Percentiles rank a stretch among this genome's conserved stretches.
These are phyloP conservation scores for Ceratobasidium sp. DNA, from an alignment of 1,284 basidiomycete genomes.

Conservation along the genomic window DNA sequence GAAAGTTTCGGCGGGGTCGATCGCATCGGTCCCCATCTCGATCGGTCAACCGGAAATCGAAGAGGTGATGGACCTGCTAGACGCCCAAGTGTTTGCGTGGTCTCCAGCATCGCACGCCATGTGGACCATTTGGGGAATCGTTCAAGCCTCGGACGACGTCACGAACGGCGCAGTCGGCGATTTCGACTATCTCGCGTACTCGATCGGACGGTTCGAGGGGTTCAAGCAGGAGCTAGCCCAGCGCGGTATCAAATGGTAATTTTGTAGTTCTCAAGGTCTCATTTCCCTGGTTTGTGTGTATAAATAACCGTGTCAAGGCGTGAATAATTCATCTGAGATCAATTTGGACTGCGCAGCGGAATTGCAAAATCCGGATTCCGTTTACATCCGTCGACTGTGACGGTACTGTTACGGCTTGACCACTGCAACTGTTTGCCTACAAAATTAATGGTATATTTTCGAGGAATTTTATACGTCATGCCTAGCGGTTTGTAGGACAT, in stretches of 20 bases:
- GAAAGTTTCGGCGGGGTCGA: slow-evolving; percentile 1
- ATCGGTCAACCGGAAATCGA: slow-evolving; percentile 49
- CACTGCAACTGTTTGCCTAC: too few species aligned
- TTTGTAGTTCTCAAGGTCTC: not conserved
- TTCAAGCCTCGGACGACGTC: slow-evolving; percentile 86
- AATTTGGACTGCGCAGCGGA: not conserved
- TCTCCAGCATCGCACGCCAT: slow-evolving; percentile 86
- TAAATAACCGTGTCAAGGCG: not conserved
- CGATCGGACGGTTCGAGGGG: slow-evolving; percentile 66
- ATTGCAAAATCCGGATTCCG: slow-evolving; percentile 27
- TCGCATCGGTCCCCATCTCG: not conserved
- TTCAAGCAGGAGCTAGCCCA: slow-evolving; percentile 46
- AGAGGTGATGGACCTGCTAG: slow-evolving; percentile 60
- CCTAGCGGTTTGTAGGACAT: too few species aligned
- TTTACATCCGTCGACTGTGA: slow-evolving; percentile 11
- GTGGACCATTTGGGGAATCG: slow-evolving; percentile 93
- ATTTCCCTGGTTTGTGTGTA: slow-evolving; percentile 4
- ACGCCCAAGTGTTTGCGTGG: slow-evolving; percentile 84
- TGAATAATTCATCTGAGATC: too few species aligned
- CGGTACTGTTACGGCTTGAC: too few species aligned
- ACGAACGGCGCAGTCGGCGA: slow-evolving; percentile 63
- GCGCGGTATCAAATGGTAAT: slow-evolving; percentile 44
- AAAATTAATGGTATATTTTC: too few species aligned
- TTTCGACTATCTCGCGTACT: slow-evolving; percentile 82
- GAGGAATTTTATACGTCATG: too few species aligned